Percentiles rank a stretch among this genome's conserved stretches.
These are phyloP conservation scores for Mitragyna speciosa DNA, from an alignment of 257 asterid species.

Conservation along the genomic window DNA sequence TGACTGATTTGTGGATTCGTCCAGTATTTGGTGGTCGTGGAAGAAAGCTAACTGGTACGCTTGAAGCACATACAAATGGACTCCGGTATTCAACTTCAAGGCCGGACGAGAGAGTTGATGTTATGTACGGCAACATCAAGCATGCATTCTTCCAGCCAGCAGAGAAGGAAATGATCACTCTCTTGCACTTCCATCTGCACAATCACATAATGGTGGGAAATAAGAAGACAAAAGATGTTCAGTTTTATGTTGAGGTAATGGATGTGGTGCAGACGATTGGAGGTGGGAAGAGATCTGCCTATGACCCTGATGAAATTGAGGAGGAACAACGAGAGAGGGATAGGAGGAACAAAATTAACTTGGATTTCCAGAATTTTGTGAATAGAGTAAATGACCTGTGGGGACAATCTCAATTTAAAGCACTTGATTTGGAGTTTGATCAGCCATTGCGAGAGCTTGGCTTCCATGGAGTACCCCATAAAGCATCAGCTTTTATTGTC, in stretches of 20 bases:
- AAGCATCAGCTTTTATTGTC: slow-evolving; percentile 29
- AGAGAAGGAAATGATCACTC: slow-evolving; percentile 40
- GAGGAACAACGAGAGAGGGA: slow-evolving; percentile 34
- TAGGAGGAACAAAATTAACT: slow-evolving; percentile 29
- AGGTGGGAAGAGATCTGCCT: slow-evolving; percentile 34
- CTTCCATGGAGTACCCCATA: slow-evolving; percentile 36
- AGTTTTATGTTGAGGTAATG: slow-evolving; percentile 39
- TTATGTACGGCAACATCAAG: slow-evolving; percentile 32
- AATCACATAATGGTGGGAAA: slow-evolving; percentile 40
- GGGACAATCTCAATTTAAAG: slow-evolving; percentile 35
- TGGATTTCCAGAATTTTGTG: slow-evolving; percentile 30
- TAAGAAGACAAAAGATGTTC: slow-evolving; percentile 41
- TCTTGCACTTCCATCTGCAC: slow-evolving; percentile 35
- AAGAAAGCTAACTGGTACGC: slow-evolving; percentile 27
- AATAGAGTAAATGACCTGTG: slow-evolving; percentile 32
- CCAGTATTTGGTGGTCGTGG: slow-evolving; percentile 35
- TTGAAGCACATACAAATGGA: slow-evolving; percentile 34
- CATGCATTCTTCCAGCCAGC: slow-evolving; percentile 39
- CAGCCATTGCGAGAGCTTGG: slow-evolving; percentile 36
- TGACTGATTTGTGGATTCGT: slow-evolving; percentile 25
- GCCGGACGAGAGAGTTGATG: slow-evolving; percentile 29
- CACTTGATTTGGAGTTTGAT: slow-evolving; percentile 34
- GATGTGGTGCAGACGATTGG: slow-evolving; percentile 33
- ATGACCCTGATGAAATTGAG: slow-evolving; percentile 38
- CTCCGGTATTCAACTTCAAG: slow-evolving; percentile 32